Evolutionary conservation across 768 basidiomycete species (phyloP), one percentile per base, ranked within the genome.

Genomic region (Porphyrellus cyaneotinctus): DNA sequence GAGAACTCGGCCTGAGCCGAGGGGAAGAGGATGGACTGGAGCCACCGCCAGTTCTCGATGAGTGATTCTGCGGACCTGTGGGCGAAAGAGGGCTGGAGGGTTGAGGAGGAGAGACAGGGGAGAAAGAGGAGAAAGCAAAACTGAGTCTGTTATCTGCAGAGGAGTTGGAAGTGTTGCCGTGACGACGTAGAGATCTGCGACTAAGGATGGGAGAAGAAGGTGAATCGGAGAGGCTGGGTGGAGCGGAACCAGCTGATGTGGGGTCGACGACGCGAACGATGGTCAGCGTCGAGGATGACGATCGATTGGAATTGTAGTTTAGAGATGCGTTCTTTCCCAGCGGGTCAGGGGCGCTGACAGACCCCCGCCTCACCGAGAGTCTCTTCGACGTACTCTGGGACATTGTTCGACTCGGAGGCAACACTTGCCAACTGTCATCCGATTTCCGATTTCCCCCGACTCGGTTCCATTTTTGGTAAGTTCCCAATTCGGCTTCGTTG

Each of bases 81-180:
- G 58, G 58, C 48, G 43, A 64, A 57, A 60, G 56, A 56, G 53
- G 41, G 43, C 45, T 52, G 46, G 58, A 52, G 36, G 58, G 41
- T 18, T 67, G 66, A 28, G 58, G 31, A 5, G 63, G 49, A 33
- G 63, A 54, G 24, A 55, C 37, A 15, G 61, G 62, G 36, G 73
- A 74, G 68, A 89, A 90, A 0, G 84, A 81, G 6, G 83, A 76
- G 63, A 83, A 81, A 4, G 87, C 86, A 58, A 88, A 88, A 61
- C 78, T 81, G 58, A 83, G 68, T 33, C 82, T 71, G 30, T 61
- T 58, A 35, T 70, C 70, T 22, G 63, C 45, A 23, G 64, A 43
- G 17, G 69, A 54, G 22, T 52, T 51, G 17, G 75, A 69, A 17
- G 61, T 57, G 54, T 54, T 66, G 2, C 70, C 70, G 38, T 66